Evolutionary conservation across 805 yeast species (phyloP).

Genomic region (Candida gorgasii): DNA sequence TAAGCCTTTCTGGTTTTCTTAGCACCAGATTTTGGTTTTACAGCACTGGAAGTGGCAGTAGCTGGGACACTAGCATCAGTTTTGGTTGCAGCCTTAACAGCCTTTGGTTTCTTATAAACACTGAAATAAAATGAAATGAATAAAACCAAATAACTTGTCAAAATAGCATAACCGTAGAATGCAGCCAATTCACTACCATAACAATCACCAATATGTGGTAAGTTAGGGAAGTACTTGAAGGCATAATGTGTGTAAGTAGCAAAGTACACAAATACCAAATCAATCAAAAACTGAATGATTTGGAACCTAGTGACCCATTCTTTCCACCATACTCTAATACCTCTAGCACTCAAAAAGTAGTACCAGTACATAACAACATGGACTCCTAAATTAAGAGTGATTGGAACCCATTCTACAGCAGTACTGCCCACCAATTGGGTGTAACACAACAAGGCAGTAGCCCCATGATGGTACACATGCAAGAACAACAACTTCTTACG

Average conservation of each 20-base stretch:
- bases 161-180: conserved; percentile 81
- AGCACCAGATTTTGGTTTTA: conserved; percentile 1
- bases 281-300: conserved; percentile 89
- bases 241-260: conserved; percentile 93
- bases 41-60: conserved; percentile 2
- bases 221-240: conserved; percentile 54
- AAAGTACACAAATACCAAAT: conserved; percentile 86
- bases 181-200: conserved; percentile 94
- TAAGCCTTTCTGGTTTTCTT: conserved; percentile 11
- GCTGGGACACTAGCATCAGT: background rate
- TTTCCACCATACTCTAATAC: conserved; percentile 98
- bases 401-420: conserved; percentile 94
- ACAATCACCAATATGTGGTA: conserved; percentile 81
- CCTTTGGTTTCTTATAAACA: conserved; percentile 52
- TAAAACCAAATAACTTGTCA: conserved; percentile 83
- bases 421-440: conserved; percentile 90
- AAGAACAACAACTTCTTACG: conserved; percentile 89
- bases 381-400: conserved; percentile 82
- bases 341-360: conserved; percentile 89
- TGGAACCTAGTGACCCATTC: conserved; percentile 98
- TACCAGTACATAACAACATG: conserved; percentile 98
- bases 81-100: background rate
- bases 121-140: conserved; percentile 92
- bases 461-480: conserved; percentile 98
- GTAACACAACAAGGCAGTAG: conserved; percentile 92